Evolutionary conservation across 768 basidiomycete species (phyloP).

Genomic region (Xerocomellus amylosporus): DNA sequence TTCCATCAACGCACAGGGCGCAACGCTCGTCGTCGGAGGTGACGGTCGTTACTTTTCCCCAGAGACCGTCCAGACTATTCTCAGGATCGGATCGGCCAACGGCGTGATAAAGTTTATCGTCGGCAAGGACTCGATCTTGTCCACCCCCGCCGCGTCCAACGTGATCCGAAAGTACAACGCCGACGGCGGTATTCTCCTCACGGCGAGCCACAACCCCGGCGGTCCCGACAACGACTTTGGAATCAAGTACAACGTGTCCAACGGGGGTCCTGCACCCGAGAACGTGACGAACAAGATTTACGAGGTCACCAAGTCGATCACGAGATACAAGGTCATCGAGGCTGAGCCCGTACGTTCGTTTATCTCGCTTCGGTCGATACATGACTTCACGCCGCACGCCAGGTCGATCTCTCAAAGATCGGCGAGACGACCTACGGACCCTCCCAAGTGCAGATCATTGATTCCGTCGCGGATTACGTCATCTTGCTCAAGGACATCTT

Average conservation of each 20-base stretch:
- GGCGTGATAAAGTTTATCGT: slow-evolving; percentile 90
- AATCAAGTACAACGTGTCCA: slow-evolving; percentile 98
- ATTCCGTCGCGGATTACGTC: slow-evolving; percentile 90
- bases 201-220: slow-evolving; percentile 97
- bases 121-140: slow-evolving; percentile 88
- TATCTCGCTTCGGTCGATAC: neutral
- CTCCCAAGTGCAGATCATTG: slow-evolving; percentile 83
- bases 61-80: slow-evolving; percentile 85
- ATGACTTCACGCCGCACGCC: neutral
- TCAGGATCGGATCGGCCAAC: slow-evolving; percentile 92
- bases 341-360: slow-evolving; percentile 62
- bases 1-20: slow-evolving; percentile 76
- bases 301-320: slow-evolving; percentile 85
- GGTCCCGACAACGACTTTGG: slow-evolving; percentile 99
- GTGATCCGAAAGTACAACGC: slow-evolving; percentile 96
- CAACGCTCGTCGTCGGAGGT: slow-evolving; percentile 92
- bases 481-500: slow-evolving; percentile 84
- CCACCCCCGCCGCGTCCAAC: slow-evolving; percentile 96
- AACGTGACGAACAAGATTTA: slow-evolving; percentile 94
- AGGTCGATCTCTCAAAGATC: slow-evolving; percentile 84
- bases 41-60: slow-evolving; percentile 93
- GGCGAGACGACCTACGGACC: slow-evolving; percentile 82
- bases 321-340: slow-evolving; percentile 81
- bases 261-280: slow-evolving; percentile 97
- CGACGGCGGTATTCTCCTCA: slow-evolving; percentile 93